A percentile compares a stretch with the other conserved stretches of the same genome.
These are phyloP conservation scores for Metarhizium brunneum DNA, from an alignment of 2,329 filamentous ascomycete genomes.

Conservation along the genomic window DNA sequence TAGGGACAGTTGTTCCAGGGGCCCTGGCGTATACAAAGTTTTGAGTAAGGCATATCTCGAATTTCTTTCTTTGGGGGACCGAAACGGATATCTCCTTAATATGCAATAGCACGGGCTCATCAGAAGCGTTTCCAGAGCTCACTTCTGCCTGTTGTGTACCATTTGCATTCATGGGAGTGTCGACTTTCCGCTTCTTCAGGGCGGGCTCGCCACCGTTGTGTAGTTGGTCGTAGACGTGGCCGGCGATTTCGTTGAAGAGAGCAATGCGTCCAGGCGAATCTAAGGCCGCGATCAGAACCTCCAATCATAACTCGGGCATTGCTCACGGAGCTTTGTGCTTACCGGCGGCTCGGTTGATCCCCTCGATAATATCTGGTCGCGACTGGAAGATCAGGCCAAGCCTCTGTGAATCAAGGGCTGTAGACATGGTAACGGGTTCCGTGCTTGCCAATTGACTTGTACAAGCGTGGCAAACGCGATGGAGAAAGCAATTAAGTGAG, in stretches of 20 bases:
- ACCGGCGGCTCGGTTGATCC: conserved; percentile 46
- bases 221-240: conserved; percentile 38
- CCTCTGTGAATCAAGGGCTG: conserved; percentile 38
- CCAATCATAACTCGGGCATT: neutral
- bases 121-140: conserved; percentile 24
- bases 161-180: conserved; percentile 21
- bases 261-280: conserved; percentile 40
- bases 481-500: conserved; percentile 4
- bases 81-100: conserved; percentile 60
- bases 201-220: conserved; percentile 33
- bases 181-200: conserved; percentile 44
- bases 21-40: conserved; percentile 49
- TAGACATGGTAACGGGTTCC: conserved; percentile 23
- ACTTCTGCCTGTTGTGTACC: neutral
- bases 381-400: conserved; percentile 44
- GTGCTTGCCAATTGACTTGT: neutral
- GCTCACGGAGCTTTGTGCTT: conserved; percentile 11
- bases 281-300: conserved; percentile 13
- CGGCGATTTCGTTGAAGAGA: conserved; percentile 49
- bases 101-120: conserved; percentile 46
- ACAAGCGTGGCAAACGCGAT: neutral
- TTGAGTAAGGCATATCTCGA: conserved; percentile 53
- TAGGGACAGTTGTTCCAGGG: conserved; percentile 40
- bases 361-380: conserved; percentile 45
- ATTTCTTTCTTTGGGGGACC: conserved; percentile 59